Evolutionary conservation across 805 yeast genomes (phyloP), one percentile per base, ranked within the genome.

Genomic region (Danielia oregonensis): DNA sequence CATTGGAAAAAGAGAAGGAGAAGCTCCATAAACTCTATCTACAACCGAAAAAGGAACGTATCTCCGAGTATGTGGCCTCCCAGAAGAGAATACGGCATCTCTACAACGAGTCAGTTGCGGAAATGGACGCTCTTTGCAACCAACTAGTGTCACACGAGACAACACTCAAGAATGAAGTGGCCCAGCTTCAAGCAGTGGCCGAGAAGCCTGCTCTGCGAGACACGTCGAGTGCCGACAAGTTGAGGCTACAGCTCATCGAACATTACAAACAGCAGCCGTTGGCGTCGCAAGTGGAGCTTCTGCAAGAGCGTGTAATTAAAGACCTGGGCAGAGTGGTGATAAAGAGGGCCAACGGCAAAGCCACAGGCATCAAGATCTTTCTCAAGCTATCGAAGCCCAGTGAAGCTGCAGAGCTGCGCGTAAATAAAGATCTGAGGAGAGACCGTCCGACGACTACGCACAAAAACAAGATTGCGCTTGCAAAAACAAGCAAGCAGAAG

Each of bases 181-280:
- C 44, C 9, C 63, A 55, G 33, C 49, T 61, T 24, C 33, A 44
- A 18, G 30, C 32, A 3, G 37, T 51, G 8, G 44, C 48, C n/a
- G 42, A 42, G 13, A 24, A 32, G 13, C 30, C 30, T 3, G 17
- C 17, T 18, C 34, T 37, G 6, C 35, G 35, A 10, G 43, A 40
- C 22, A 27, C 34, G 9, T 33, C 13, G 15, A 26, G 30, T 10
- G 37, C 35, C n/a, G 31, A 39, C 30, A 42, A 40, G 15, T 50
- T 66, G 11, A 44, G 65, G 24, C 46, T 48, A 24, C 60, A 61
- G 38, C 50, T 67, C 15, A 53, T 42, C 17, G 40, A 51, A 5
- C 72, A 67, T 41, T 67, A 67, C 40, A 40, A 45, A 12, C 46
- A 52, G 24, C 40, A 60, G 31, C 72, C 72, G 2, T 49, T 66